These are phyloP conservation scores for Euptelea pleiosperma DNA, from an alignment of 164 flowering plant genomes.

Conservation along the genomic window DNA sequence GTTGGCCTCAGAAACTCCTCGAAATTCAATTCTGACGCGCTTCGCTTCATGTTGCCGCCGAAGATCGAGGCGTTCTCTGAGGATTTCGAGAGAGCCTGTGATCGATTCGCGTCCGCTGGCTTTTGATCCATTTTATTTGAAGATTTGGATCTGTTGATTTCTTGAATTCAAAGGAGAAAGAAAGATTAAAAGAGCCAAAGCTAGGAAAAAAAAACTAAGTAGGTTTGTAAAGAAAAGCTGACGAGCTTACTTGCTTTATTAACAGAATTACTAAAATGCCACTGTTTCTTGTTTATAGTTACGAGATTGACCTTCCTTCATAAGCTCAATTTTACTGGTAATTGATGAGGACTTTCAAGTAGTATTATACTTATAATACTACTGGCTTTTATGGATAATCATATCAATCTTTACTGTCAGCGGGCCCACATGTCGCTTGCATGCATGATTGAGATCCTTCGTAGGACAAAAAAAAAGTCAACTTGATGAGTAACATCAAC, in stretches of 20 bases:
- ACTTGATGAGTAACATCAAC: no score
- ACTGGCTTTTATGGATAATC: no score
- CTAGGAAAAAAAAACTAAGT: no score
- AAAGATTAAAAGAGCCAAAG: neutral
- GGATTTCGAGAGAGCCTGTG: neutral
- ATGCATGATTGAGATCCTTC: no score
- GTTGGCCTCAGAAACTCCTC: constrained; percentile 19
- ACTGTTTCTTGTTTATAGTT: neutral
- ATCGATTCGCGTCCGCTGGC: neutral
- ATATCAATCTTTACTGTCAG: no score
- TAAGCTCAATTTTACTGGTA: no score
- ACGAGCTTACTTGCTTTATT: no score
- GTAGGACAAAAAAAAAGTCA: no score
- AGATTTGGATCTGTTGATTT: constrained; percentile 1
- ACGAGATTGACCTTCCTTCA: neutral
- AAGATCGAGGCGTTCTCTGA: no score
- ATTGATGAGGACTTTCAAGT: neutral
- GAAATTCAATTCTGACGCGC: constrained; percentile 27
- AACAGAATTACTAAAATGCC: constrained; percentile 3
- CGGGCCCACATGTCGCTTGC: no score
- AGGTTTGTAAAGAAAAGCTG: constrained; percentile 13
- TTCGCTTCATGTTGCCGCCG: constrained; percentile 26
- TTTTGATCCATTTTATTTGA: constrained; percentile 10
- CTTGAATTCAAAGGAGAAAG: constrained; percentile 5
- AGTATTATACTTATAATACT: neutral